Percentiles rank a stretch among this genome's conserved stretches.
phyloP scores from a whole-genome alignment of 2,329 filamentous ascomycete genomes.

The Pseudonectria foliicola region DNA sequence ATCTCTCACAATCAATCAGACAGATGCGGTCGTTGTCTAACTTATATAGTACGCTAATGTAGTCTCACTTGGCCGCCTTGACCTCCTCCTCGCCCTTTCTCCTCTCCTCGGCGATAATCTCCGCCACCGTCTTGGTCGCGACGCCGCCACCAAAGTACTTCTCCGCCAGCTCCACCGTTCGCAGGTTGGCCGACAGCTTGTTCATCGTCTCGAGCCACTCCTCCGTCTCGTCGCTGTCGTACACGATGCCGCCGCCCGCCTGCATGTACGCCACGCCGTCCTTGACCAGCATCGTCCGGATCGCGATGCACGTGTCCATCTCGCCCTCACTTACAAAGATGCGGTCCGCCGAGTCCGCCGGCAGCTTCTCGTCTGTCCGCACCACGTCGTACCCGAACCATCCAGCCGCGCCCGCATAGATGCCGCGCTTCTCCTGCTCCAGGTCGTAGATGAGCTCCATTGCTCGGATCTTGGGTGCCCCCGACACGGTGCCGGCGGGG shows the following conservation, averaged over 20 bases:
- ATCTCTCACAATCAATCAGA: no score
- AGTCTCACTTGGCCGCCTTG: no score
- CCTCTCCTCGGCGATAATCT: constrained; percentile 21
- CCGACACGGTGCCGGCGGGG: constrained; percentile 90
- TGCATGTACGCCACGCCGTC: constrained; percentile 89
- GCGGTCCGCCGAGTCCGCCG: constrained; percentile 4
- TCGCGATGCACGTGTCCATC: constrained; percentile 79
- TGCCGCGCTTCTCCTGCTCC: constrained; percentile 85
- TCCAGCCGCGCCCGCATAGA: constrained; percentile 93
- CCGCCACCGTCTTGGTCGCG: constrained; percentile 19
- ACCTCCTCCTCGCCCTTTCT: constrained; percentile 21
- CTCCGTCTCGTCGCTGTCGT: constrained; percentile 87
- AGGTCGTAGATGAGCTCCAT: constrained; percentile 97
- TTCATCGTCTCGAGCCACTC: constrained; percentile 94
- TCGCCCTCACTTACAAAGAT: constrained; percentile 57
- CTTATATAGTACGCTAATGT: no score
- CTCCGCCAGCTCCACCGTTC: constrained; percentile 21
- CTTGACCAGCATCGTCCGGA: constrained; percentile 92
- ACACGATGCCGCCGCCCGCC: constrained; percentile 83
- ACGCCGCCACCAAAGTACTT: constrained; percentile 19
- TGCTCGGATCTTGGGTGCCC: constrained; percentile 89
- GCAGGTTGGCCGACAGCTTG: constrained; percentile 59
- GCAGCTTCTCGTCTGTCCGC: constrained; percentile 50
- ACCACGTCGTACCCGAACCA: constrained; percentile 88
- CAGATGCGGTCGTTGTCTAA: no score